A percentile compares a stretch with the other conserved stretches of the same genome.
Evolutionary conservation across 495 filamentous ascomycete genomes (phyloP).

Genomic region (Pseudotulostoma volvatum): DNA sequence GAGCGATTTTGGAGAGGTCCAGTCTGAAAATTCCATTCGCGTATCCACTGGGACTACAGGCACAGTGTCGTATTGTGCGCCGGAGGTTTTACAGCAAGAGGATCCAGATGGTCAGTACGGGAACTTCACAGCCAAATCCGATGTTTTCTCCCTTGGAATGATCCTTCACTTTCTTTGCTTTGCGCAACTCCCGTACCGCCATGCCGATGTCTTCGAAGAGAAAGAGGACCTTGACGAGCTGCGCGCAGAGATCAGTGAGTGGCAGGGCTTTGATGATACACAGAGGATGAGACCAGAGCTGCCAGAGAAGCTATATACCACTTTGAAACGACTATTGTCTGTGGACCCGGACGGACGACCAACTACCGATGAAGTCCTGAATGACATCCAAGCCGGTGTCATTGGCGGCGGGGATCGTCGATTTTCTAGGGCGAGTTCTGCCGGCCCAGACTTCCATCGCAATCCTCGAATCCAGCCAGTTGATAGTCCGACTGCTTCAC

Average conservation of each 20-base stretch:
- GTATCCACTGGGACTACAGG: slow-evolving; percentile 87
- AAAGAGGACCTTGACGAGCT: slow-evolving; percentile 78
- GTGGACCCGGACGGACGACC: slow-evolving; percentile 64
- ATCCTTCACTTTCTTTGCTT: slow-evolving; percentile 98
- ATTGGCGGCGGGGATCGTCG: slow-evolving; percentile 39
- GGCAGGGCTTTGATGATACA: slow-evolving; percentile 72
- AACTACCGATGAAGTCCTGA: slow-evolving; percentile 74
- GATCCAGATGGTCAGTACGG: slow-evolving; percentile 52
- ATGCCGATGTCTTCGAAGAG: slow-evolving; percentile 77
- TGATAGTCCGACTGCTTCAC: slow-evolving; percentile 25
- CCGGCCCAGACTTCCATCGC: slow-evolving; percentile 35
- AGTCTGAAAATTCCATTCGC: slow-evolving; percentile 59
- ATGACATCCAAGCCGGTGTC: slow-evolving; percentile 56
- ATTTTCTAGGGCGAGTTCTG: slow-evolving; percentile 28
- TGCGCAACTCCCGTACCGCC: slow-evolving; percentile 66
- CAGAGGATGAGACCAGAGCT: slow-evolving; percentile 59
- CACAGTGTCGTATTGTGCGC: slow-evolving; percentile 94
- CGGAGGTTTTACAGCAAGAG: slow-evolving; percentile 68
- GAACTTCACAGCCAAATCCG: slow-evolving; percentile 90
- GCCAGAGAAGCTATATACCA: slow-evolving; percentile 70
- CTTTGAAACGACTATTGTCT: slow-evolving; percentile 64
- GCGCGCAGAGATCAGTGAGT: slow-evolving; percentile 70
- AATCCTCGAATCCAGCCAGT: slow-evolving; percentile 41
- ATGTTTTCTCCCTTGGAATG: slow-evolving; percentile 95
- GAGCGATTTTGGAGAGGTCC: slow-evolving; percentile 94